Evolutionary conservation across 2,329 filamentous ascomycete genomes (phyloP).

Genomic region (Beauveria sp.): DNA sequence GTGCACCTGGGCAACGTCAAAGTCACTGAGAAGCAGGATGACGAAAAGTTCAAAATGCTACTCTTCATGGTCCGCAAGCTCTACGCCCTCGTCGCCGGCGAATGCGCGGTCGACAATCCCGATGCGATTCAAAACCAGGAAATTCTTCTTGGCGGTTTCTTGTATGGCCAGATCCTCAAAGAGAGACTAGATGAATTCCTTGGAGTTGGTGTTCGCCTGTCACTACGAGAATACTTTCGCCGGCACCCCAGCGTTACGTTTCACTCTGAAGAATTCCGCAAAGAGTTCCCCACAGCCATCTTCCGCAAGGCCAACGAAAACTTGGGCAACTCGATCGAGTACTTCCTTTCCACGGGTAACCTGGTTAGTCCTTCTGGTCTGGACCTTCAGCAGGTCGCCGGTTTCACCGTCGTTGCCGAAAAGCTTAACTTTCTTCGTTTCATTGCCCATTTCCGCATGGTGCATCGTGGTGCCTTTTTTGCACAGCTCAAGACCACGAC

Average conservation of each 20-base stretch:
- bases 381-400: constrained; percentile 88
- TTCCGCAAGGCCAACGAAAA: constrained; percentile 82
- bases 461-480: constrained; percentile 98
- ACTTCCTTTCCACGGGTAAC: constrained; percentile 95
- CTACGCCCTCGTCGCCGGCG: constrained; percentile 85
- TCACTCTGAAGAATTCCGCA: constrained; percentile 66
- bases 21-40: constrained; percentile 76
- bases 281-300: constrained; percentile 71
- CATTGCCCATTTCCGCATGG: constrained; percentile 98
- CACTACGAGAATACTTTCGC: constrained; percentile 50
- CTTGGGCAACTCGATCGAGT: constrained; percentile 78
- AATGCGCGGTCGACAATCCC: constrained; percentile 89
- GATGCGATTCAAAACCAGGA: constrained; percentile 97
- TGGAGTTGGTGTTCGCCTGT: constrained; percentile 40
- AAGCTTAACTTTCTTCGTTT: constrained; percentile 99
- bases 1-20: constrained; percentile 84
- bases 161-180: constrained; percentile 94
- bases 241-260: constrained; percentile 61
- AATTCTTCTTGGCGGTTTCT: constrained; percentile 82
- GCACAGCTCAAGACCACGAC: constrained; percentile 95
- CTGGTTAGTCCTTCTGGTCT: constrained; percentile 84
- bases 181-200: constrained; percentile 90
- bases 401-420: constrained; percentile 93
- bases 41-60: constrained; percentile 88
- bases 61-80: constrained; percentile 96